These are phyloP conservation scores for Russula brevipes DNA, from an alignment of 768 basidiomycete species.

Conservation along the genomic window DNA sequence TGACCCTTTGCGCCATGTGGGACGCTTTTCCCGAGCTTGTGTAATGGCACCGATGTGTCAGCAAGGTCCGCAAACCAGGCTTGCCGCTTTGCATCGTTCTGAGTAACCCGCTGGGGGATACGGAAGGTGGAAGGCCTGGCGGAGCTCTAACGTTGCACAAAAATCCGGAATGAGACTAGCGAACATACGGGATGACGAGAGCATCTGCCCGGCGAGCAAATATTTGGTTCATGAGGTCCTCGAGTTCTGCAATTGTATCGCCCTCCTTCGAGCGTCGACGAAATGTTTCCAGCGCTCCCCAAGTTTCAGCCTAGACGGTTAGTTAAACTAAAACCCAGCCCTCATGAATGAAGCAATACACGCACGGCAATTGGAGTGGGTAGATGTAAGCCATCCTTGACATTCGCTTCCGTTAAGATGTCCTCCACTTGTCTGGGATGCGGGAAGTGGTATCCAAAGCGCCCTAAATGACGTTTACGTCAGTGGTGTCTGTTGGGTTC, in stretches of 20 bases:
- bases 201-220: constrained; percentile 57
- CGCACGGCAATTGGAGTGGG: constrained; percentile 54
- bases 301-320: constrained; percentile 51
- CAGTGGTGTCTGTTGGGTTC: background rate
- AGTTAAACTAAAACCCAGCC: background rate
- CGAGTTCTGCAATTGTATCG: constrained; percentile 53
- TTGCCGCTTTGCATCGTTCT: constrained; percentile 72
- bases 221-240: constrained; percentile 73
- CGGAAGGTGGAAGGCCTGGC: constrained; percentile 63
- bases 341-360: constrained; percentile 6
- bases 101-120: constrained; percentile 75
- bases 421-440: constrained; percentile 73
- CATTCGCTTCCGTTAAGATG: constrained; percentile 53
- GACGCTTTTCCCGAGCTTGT: constrained; percentile 78
- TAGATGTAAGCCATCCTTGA: constrained; percentile 61
- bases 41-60: constrained; percentile 70
- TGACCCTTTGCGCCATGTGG: constrained; percentile 84
- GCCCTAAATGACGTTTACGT: constrained; percentile 43
- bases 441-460: constrained; percentile 72
- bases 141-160: background rate
- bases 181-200: constrained; percentile 56
- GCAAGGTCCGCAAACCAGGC: constrained; percentile 83
- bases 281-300: constrained; percentile 51
- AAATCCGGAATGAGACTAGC: background rate
- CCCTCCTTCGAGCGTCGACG: constrained; percentile 47